phyloP scores from a whole-genome alignment of 148 eudicot species.

The Fagopyrum tataricum region DNA sequence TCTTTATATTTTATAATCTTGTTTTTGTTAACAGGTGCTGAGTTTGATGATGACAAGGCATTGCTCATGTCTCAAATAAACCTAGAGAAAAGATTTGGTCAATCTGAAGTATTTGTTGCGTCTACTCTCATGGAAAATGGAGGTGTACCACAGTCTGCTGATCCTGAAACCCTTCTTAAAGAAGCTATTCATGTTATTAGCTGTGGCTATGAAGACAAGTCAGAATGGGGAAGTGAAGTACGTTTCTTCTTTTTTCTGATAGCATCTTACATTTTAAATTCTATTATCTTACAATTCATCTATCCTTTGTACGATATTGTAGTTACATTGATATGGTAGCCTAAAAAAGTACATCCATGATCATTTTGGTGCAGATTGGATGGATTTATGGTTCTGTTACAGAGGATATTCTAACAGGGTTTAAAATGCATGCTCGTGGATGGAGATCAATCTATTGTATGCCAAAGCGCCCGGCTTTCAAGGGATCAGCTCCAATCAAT shows the following conservation, averaged over 20 bases:
- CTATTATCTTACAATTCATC: too few species aligned
- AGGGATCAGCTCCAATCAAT: constrained; percentile 80
- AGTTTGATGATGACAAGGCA: constrained; percentile 49
- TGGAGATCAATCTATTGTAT: constrained; percentile 73
- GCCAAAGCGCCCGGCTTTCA: constrained; percentile 64
- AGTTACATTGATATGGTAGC: background rate
- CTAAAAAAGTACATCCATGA: background rate
- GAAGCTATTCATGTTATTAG: constrained; percentile 64
- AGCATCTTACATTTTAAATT: background rate
- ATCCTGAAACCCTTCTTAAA: constrained; percentile 46
- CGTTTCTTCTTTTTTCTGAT: constrained; percentile 11
- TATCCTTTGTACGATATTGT: background rate
- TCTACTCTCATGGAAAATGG: constrained; percentile 58
- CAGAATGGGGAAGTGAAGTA: constrained; percentile 49
- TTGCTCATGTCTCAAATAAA: constrained; percentile 50
- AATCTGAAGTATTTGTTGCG: constrained; percentile 52
- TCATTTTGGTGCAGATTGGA: constrained; percentile 45
- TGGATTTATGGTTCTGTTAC: constrained; percentile 86
- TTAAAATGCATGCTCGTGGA: constrained; percentile 78
- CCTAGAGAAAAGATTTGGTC: constrained; percentile 61
- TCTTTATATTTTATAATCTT: background rate
- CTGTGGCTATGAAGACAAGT: constrained; percentile 58
- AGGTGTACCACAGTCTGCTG: constrained; percentile 42
- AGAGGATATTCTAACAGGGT: constrained; percentile 78
- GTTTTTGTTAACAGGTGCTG: constrained; percentile 26